phyloP scores from a whole-genome alignment of 805 yeast species.

The Starmerella cellae region DNA sequence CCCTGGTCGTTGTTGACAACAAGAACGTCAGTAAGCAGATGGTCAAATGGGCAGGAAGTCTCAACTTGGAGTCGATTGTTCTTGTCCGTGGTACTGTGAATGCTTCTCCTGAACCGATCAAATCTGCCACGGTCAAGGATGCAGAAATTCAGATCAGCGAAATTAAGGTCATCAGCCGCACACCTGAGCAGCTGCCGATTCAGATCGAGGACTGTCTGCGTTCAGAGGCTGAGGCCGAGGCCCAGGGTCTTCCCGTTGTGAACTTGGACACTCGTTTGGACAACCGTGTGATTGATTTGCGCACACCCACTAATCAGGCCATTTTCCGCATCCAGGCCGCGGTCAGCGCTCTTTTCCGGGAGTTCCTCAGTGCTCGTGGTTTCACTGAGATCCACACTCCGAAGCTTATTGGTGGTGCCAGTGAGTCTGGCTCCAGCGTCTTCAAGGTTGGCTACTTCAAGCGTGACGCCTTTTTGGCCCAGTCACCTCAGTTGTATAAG shows the following conservation, averaged over 20 bases:
- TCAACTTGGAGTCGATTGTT: constrained; percentile 82
- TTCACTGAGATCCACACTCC: constrained; percentile 95
- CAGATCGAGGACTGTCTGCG: constrained; percentile 93
- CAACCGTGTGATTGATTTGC: constrained; percentile 85
- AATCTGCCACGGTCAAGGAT: constrained; percentile 82
- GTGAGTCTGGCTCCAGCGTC: constrained; percentile 97
- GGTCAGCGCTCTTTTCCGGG: constrained; percentile 77
- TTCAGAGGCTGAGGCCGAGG: constrained; percentile 73
- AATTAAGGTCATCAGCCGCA: constrained; percentile 65
- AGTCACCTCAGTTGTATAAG: constrained; percentile 95
- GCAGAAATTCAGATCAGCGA: constrained; percentile 69
- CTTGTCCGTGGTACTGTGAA: constrained; percentile 73
- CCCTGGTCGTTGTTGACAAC: constrained; percentile 61
- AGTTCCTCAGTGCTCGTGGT: constrained; percentile 51
- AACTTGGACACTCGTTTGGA: constrained; percentile 94
- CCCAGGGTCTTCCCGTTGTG: constrained; percentile 80
- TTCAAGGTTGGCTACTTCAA: constrained; percentile 90
- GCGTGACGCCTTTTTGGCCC: constrained; percentile 85
- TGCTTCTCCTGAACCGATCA: constrained; percentile 75
- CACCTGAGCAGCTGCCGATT: constrained; percentile 87
- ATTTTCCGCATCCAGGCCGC: constrained; percentile 89
- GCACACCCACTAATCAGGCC: constrained; percentile 96
- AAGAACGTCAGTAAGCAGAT: constrained; percentile 75
- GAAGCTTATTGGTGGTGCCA: constrained; percentile 84
- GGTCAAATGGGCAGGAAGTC: constrained; percentile 88